phyloP scores from a whole-genome alignment of 176 grass and related monocot species.

The Avena sativa region DNA sequence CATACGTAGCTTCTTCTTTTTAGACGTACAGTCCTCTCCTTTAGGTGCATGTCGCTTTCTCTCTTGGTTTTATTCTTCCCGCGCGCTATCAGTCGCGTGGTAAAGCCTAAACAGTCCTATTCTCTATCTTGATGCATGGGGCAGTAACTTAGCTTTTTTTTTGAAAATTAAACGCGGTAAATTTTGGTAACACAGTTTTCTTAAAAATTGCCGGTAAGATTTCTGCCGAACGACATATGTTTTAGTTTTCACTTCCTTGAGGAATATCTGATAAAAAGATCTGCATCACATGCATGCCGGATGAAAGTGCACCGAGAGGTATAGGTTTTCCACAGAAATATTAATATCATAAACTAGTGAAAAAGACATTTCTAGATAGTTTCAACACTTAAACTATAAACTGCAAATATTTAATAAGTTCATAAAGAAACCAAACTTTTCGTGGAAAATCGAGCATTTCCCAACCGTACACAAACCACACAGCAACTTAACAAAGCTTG shows the following conservation, averaged over 20 bases:
- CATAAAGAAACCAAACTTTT: too few species aligned
- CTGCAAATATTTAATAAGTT: too few species aligned
- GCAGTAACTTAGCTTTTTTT: neutral
- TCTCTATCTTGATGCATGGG: constrained; percentile 23
- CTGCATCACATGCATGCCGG: neutral
- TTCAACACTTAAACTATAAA: too few species aligned
- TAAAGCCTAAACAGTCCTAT: constrained; percentile 4
- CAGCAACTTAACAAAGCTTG: constrained; percentile 17
- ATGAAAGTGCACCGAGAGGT: neutral
- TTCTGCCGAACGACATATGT: neutral
- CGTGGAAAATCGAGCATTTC: neutral
- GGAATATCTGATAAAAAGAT: neutral
- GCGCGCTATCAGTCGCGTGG: constrained; percentile 15
- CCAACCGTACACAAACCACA: neutral
- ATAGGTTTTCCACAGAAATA: neutral
- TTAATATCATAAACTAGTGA: constrained; percentile 32
- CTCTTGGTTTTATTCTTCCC: neutral
- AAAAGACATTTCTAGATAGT: constrained; percentile 11
- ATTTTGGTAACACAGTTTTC: constrained; percentile 11
- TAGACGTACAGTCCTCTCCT: neutral
- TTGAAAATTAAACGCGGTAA: constrained; percentile 11
- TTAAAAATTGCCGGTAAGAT: neutral
- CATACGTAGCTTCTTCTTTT: neutral
- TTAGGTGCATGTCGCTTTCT: constrained; percentile 49
- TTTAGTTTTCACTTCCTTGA: neutral